Percentiles rank a stretch among this genome's conserved stretches.
These are phyloP conservation scores for Backusella morwellensis DNA, from an alignment of 192 early-diverging fungal species.

Conservation along the genomic window DNA sequence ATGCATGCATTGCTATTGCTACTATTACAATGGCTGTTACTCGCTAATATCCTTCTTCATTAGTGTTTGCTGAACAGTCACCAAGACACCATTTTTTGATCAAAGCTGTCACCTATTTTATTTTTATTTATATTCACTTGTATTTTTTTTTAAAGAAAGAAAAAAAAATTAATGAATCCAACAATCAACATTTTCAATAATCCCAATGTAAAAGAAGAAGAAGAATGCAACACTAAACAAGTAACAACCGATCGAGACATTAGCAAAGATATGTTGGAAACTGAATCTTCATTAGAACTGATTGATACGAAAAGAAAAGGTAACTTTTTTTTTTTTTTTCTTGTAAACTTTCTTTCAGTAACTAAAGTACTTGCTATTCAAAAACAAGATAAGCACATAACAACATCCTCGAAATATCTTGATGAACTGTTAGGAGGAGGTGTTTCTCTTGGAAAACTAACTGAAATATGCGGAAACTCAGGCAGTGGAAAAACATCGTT, in stretches of 20 bases:
- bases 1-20: too few relatives aligned
- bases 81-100: not conserved
- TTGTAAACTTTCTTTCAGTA: not conserved
- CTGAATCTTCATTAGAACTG: not conserved
- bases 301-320: not conserved
- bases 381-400: not conserved
- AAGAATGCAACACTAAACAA: not conserved
- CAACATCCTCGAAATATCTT: not conserved
- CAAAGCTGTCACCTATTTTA: not conserved
- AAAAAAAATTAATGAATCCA: not conserved
- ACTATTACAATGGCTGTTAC: not conserved
- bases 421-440: not conserved
- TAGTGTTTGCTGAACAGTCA: not conserved
- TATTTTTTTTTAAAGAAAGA: not conserved
- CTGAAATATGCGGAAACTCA: constrained; percentile 12
- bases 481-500: constrained; percentile 19
- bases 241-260: not conserved
- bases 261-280: not conserved
- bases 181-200: not conserved
- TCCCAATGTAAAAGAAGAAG: not conserved
- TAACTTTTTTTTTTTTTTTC: not conserved
- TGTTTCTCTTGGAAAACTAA: not conserved
- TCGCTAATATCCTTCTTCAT: not conserved
- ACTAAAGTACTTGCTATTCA: too few relatives aligned
- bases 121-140: not conserved